phyloP scores from a whole-genome alignment of 768 basidiomycete species.

The Stropharia rugosoannulata region DNA sequence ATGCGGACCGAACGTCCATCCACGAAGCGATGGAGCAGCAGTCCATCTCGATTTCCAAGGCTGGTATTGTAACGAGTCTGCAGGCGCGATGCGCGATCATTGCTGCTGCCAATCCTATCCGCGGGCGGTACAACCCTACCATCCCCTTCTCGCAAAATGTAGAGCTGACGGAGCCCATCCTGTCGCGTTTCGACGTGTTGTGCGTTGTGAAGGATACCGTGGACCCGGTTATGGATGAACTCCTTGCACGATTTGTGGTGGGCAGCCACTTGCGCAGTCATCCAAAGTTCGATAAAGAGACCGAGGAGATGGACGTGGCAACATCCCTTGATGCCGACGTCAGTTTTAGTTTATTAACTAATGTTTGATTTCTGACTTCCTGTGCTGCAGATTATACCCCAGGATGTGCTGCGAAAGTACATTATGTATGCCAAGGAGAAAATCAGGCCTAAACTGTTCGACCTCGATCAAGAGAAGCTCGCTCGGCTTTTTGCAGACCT shows the following conservation, averaged over 20 bases:
- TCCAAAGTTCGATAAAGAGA: slow-evolving; percentile 83
- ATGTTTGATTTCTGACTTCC: slow-evolving; percentile 2
- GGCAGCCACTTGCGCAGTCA: slow-evolving; percentile 94
- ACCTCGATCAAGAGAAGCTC: slow-evolving; percentile 95
- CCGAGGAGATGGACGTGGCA: slow-evolving; percentile 92
- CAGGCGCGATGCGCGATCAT: slow-evolving; percentile 98
- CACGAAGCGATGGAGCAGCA: slow-evolving; percentile 99
- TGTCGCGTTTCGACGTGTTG: slow-evolving; percentile 96
- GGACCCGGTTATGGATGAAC: slow-evolving; percentile 95
- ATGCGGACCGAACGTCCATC: slow-evolving; percentile 94
- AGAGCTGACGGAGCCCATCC: slow-evolving; percentile 95
- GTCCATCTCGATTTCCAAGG: slow-evolving; percentile 98
- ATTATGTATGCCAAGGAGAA: slow-evolving; percentile 98
- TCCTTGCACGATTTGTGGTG: slow-evolving; percentile 96
- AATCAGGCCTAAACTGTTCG: slow-evolving; percentile 88
- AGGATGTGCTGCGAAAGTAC: slow-evolving; percentile 94
- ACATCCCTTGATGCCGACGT: slow-evolving; percentile 91
- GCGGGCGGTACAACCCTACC: slow-evolving; percentile 97
- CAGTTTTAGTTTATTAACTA: slow-evolving; percentile 27
- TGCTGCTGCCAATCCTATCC: slow-evolving; percentile 96
- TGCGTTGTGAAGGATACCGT: slow-evolving; percentile 98
- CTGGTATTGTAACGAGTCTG: slow-evolving; percentile 96
- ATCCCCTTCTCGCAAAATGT: slow-evolving; percentile 99
- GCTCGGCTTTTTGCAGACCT: slow-evolving; percentile 93
- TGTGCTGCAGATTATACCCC: slow-evolving; percentile 82